Conservation (phyloP, 2,329 filamentous ascomycete genomes). For the Pseudopyrenochaeta lycopersici region DNA sequence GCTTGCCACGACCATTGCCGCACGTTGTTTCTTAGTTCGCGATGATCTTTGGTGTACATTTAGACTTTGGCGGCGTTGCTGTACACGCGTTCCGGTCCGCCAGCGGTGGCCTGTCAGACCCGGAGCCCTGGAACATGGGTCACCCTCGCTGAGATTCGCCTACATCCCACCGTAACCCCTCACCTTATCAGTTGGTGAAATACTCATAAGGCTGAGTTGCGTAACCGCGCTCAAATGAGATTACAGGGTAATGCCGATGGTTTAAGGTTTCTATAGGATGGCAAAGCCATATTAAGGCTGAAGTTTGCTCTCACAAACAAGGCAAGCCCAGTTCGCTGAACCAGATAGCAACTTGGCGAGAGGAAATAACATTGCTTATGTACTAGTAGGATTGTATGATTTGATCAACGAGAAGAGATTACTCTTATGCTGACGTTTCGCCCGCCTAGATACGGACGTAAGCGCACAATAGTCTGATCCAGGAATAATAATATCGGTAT, state of each 20-base stretch:
- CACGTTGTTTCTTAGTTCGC: background rate
- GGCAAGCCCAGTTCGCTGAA: too few species aligned
- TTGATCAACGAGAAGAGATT: too few species aligned
- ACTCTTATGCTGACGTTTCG: too few species aligned
- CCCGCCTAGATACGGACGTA: too few species aligned
- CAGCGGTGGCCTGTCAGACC: slow-evolving; percentile 23
- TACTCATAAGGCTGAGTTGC: slow-evolving; percentile 4
- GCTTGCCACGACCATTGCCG: slow-evolving; percentile 11
- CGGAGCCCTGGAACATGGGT: slow-evolving; percentile 22
- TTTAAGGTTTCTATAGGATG: background rate
- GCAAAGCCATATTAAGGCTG: background rate
- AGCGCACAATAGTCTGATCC: too few species aligned
- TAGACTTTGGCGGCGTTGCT: slow-evolving; percentile 2
- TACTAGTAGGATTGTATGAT: too few species aligned
- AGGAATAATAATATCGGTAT: too few species aligned
- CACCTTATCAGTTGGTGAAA: slow-evolving; percentile 3
- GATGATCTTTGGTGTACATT: background rate
- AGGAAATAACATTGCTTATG: too few species aligned
- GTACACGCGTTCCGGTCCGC: slow-evolving; percentile 19
- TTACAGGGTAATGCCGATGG: background rate
- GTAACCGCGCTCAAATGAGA: background rate
- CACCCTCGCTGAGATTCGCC: background rate
- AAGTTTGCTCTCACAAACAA: background rate
- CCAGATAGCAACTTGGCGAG: too few species aligned
- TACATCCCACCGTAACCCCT: slow-evolving; percentile 1